A percentile compares a stretch with the other conserved stretches of the same genome.
Evolutionary conservation across 2,329 filamentous ascomycete genomes (phyloP).

Genomic region (Bipolaris victoriae): DNA sequence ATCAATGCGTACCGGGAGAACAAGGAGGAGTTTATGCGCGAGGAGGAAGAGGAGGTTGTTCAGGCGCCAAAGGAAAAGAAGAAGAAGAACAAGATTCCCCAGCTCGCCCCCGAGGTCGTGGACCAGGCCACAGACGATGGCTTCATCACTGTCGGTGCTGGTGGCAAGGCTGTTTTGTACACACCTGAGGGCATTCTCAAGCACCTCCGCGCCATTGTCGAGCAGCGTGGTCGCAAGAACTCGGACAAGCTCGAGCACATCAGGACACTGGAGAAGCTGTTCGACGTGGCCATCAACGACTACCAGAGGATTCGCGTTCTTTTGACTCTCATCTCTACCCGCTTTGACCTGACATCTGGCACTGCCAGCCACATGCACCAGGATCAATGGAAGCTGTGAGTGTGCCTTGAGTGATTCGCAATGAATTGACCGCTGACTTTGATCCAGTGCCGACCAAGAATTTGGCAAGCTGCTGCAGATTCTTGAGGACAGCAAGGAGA

Average conservation of each 20-base stretch:
- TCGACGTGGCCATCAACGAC: conserved; percentile 84
- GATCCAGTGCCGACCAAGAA: conserved; percentile 74
- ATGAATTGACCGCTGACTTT: conserved; percentile 17
- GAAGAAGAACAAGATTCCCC: conserved; percentile 57
- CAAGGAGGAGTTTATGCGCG: conserved; percentile 87
- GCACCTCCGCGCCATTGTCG: conserved; percentile 89
- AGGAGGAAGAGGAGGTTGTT: conserved; percentile 79
- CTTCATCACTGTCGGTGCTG: conserved; percentile 86
- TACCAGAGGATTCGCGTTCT: conserved; percentile 96
- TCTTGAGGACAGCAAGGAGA: conserved; percentile 78
- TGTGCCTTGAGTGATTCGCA: conserved; percentile 5
- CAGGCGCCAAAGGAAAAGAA: conserved; percentile 56
- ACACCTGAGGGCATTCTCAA: conserved; percentile 98
- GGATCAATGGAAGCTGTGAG: conserved; percentile 89
- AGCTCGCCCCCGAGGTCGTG: conserved; percentile 59
- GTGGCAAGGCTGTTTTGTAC: conserved; percentile 87
- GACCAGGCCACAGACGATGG: conserved; percentile 75
- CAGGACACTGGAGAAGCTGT: conserved; percentile 93
- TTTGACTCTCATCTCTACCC: conserved; percentile 86
- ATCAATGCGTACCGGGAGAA: conserved; percentile 86
- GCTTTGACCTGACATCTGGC: conserved; percentile 89
- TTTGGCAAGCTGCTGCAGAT: conserved; percentile 77
- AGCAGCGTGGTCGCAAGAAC: conserved; percentile 98
- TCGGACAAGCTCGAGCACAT: conserved; percentile 95
- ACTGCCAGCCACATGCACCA: conserved; percentile 83